These are phyloP conservation scores for Aspergillus sp. DNA, from an alignment of 2,329 filamentous ascomycete species.

Conservation along the genomic window DNA sequence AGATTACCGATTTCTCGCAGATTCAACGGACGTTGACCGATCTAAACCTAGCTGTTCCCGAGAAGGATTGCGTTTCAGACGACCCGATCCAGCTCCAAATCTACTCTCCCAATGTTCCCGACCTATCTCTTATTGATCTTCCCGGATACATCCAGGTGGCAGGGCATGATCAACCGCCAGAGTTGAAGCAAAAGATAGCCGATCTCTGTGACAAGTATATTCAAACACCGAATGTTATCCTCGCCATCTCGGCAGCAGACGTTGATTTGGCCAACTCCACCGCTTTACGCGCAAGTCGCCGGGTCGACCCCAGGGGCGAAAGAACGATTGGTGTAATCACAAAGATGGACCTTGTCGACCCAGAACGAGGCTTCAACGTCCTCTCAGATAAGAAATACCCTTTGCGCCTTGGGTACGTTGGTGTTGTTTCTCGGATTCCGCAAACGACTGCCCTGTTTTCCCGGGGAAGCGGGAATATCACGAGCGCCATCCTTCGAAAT, in stretches of 20 bases:
- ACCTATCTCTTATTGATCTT: constrained; percentile 92
- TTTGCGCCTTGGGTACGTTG: constrained; percentile 90
- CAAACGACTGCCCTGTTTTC: constrained; percentile 71
- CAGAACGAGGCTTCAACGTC: constrained; percentile 73
- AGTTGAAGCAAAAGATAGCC: constrained; percentile 92
- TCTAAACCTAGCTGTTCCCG: constrained; percentile 88
- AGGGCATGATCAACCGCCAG: constrained; percentile 82
- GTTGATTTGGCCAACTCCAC: constrained; percentile 97
- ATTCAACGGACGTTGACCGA: constrained; percentile 94
- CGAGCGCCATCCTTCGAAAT: constrained; percentile 78
- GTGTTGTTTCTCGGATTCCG: constrained; percentile 85
- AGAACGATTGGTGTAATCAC: constrained; percentile 98
- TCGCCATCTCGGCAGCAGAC: constrained; percentile 95
- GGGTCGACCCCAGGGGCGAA: constrained; percentile 91
- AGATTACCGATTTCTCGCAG: constrained; percentile 77
- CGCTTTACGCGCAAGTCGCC: constrained; percentile 80
- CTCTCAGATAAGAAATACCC: constrained; percentile 90
- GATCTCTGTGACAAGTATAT: constrained; percentile 99
- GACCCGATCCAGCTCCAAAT: constrained; percentile 96
- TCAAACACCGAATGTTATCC: constrained; percentile 89
- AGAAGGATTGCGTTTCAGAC: constrained; percentile 88
- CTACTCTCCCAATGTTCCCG: constrained; percentile 91
- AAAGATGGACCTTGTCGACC: constrained; percentile 97
- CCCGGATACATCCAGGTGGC: constrained; percentile 97
- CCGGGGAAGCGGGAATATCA: constrained; percentile 75